phyloP scores from a whole-genome alignment of 352 stramenopile species.

The Phytophthora podocarpi region DNA sequence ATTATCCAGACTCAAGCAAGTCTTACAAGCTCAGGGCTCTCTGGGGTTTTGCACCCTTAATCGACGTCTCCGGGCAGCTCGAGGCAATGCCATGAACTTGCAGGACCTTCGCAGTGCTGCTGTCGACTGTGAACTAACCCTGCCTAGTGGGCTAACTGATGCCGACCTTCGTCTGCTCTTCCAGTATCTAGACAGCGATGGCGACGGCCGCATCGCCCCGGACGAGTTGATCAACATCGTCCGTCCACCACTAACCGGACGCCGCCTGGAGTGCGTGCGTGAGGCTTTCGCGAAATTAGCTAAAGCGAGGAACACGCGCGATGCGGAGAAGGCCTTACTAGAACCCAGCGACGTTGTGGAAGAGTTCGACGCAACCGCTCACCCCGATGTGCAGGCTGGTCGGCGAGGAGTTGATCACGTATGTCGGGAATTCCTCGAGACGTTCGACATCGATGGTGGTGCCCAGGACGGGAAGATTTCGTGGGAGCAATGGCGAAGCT shows the following conservation, averaged over 20 bases:
- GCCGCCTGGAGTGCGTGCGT: constrained; percentile 69
- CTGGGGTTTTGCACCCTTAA: constrained; percentile 79
- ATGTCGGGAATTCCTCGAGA: constrained; percentile 86
- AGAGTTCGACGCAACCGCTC: constrained; percentile 80
- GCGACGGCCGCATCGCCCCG: constrained; percentile 76
- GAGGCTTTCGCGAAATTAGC: constrained; percentile 88
- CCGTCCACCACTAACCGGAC: constrained; percentile 71
- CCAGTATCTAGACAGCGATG: constrained; percentile 84
- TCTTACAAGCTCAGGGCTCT: constrained; percentile 65
- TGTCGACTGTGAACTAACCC: constrained; percentile 52
- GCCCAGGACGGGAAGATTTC: constrained; percentile 72
- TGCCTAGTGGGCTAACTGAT: constrained; percentile 44
- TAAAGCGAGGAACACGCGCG: constrained; percentile 40
- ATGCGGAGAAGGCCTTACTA: constrained; percentile 59
- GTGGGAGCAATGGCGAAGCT: constrained; percentile 74
- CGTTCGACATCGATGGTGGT: constrained; percentile 77
- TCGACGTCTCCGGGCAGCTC: constrained; percentile 33
- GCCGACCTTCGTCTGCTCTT: constrained; percentile 75
- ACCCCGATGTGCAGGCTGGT: constrained; percentile 84
- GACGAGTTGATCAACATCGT: constrained; percentile 89
- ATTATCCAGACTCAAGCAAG: constrained; percentile 46
- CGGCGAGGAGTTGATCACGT: constrained; percentile 68
- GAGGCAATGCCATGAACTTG: constrained; percentile 71
- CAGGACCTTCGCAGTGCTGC: constrained; percentile 79
- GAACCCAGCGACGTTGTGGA: constrained; percentile 83